Evolutionary conservation across 306 rosid species (phyloP).

Genomic region (Cicer judaicum): DNA sequence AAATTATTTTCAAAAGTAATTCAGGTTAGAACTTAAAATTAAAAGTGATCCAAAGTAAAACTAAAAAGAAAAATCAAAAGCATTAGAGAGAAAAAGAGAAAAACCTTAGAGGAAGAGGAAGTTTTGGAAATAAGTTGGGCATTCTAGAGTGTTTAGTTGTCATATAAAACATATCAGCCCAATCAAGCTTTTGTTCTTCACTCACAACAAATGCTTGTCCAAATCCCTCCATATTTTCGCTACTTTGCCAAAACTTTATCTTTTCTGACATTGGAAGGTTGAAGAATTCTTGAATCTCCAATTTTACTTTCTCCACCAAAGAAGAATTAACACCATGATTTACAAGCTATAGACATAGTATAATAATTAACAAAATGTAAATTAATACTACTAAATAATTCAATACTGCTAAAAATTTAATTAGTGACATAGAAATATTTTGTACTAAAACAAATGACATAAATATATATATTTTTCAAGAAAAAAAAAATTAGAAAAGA

Average conservation of each 20-base stretch:
- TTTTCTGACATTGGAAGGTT: slow-evolving; percentile 62
- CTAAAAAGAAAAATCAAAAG: too few relatives aligned
- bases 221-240: slow-evolving; percentile 63
- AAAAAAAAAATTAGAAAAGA: too few relatives aligned
- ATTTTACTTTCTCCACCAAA: slow-evolving; percentile 53
- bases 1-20: too few relatives aligned
- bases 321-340: slow-evolving; percentile 60
- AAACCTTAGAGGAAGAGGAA: slow-evolving; percentile 59
- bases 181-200: slow-evolving; percentile 55
- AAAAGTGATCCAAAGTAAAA: too few relatives aligned
- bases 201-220: slow-evolving; percentile 63
- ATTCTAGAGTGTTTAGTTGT: slow-evolving; percentile 47
- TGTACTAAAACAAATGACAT: too few relatives aligned
- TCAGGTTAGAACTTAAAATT: too few relatives aligned
- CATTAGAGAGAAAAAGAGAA: background rate
- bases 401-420: too few relatives aligned
- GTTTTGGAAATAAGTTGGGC: slow-evolving; percentile 58
- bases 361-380: background rate
- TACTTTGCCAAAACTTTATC: slow-evolving; percentile 55
- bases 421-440: too few relatives aligned
- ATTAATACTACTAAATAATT: too few relatives aligned
- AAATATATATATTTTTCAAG: too few relatives aligned
- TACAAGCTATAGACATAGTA: slow-evolving; percentile 45
- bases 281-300: slow-evolving; percentile 53
- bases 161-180: slow-evolving; percentile 60